Evolutionary conservation across 192 early-diverging fungal genomes (phyloP).

Genomic region (Coemansia aciculifera): DNA sequence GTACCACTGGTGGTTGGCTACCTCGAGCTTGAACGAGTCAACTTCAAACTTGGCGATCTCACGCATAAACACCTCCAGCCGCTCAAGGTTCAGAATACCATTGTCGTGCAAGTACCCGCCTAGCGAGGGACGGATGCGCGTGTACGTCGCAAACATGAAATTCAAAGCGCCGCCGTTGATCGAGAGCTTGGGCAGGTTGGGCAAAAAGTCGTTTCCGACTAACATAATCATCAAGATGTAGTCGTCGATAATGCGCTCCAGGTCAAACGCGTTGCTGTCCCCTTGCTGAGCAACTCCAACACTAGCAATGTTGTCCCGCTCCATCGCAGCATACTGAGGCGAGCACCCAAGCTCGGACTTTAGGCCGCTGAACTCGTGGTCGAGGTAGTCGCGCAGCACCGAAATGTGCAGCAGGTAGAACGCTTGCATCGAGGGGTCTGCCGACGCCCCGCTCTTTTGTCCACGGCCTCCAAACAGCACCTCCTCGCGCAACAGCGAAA

Average conservation of each 20-base stretch:
- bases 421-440: conserved; percentile 49
- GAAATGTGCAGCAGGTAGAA: conserved; percentile 84
- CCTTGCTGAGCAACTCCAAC: background rate
- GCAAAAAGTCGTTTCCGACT: conserved; percentile 98
- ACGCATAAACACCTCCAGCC: conserved; percentile 64
- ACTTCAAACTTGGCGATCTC: conserved; percentile 55
- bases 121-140: conserved; percentile 62
- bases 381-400: conserved; percentile 89
- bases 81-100: conserved; percentile 64
- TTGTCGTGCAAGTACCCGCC: conserved; percentile 89
- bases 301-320: conserved; percentile 17
- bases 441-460: conserved; percentile 26
- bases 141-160: conserved; percentile 69
- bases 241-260: conserved; percentile 96
- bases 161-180: conserved; percentile 88
- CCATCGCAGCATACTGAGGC: conserved; percentile 51
- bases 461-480: conserved; percentile 69
- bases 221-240: conserved; percentile 92
- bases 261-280: conserved; percentile 60
- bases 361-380: conserved; percentile 73
- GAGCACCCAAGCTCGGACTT: conserved; percentile 47
- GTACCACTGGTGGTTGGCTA: conserved; percentile 53
- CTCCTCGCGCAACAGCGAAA: conserved; percentile 94
- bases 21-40: conserved; percentile 52
- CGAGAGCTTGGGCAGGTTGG: conserved; percentile 89